Percentiles rank a stretch among this genome's conserved stretches.
Conservation (phyloP, 805 yeast genomes). For the Tetrapisispora nanseiensis region DNA sequence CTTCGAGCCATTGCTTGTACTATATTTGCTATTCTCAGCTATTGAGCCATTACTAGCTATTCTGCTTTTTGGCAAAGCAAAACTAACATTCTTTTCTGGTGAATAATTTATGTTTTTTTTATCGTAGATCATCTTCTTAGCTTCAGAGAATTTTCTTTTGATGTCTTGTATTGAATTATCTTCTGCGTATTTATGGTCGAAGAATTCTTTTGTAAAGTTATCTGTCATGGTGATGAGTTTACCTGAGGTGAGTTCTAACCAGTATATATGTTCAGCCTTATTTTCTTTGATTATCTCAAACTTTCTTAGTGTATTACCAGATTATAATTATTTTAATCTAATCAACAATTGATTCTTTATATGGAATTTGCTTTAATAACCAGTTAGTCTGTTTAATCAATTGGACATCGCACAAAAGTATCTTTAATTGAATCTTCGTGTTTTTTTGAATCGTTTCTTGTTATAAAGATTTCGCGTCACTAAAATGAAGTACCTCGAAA, state of each 20-base stretch:
- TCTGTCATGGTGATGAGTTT: neutral
- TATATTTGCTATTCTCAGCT: neutral
- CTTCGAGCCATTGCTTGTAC: neutral
- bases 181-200: constrained; percentile 20
- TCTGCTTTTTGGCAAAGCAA: neutral
- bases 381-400: neutral
- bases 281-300: too few relatives aligned
- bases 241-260: too few relatives aligned
- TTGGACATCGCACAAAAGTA: constrained; percentile 1
- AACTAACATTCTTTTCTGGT: neutral
- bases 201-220: constrained; percentile 10
- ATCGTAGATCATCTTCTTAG: neutral
- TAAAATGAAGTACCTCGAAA: neutral
- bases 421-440: neutral
- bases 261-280: too few relatives aligned
- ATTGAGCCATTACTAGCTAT: neutral
- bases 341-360: neutral
- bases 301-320: too few relatives aligned
- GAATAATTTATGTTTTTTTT: neutral
- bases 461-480: constrained; percentile 1
- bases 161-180: constrained; percentile 11
- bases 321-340: too few relatives aligned
- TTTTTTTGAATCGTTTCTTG: neutral
- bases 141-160: neutral
- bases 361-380: neutral